Percentiles rank a stretch among this genome's conserved stretches.
These are phyloP conservation scores for Prunus armeniaca DNA, from an alignment of 306 rosid species.

Conservation along the genomic window DNA sequence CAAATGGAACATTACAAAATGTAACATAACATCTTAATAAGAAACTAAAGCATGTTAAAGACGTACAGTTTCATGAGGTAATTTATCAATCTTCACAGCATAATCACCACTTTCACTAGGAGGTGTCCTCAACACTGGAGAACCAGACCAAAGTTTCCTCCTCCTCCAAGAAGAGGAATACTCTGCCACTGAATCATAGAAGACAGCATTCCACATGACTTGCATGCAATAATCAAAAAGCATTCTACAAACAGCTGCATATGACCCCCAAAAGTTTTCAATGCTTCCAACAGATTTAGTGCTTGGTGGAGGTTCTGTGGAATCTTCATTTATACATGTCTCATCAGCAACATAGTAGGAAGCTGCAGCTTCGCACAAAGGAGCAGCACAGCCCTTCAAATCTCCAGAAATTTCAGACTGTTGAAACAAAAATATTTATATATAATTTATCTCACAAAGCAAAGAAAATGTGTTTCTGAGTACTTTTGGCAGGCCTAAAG, in stretches of 20 bases:
- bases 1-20: constrained; percentile 25
- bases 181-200: constrained; percentile 64
- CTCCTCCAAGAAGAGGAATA: constrained; percentile 65
- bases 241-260: constrained; percentile 58
- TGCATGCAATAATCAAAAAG: constrained; percentile 68
- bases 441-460: constrained; percentile 16
- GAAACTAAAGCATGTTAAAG: constrained; percentile 21
- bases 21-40: constrained; percentile 20
- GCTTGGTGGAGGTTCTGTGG: constrained; percentile 24
- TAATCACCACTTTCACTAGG: constrained; percentile 29
- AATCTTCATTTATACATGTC: constrained; percentile 28
- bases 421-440: constrained; percentile 29
- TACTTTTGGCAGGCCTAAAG: not conserved
- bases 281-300: constrained; percentile 68
- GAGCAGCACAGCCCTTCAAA: constrained; percentile 32
- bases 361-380: constrained; percentile 32
- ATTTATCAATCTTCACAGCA: constrained; percentile 31
- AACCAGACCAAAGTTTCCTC: constrained; percentile 61
- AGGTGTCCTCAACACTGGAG: constrained; percentile 29
- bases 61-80: constrained; percentile 61
- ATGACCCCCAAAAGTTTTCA: constrained; percentile 71
- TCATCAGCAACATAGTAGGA: constrained; percentile 25
- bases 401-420: constrained; percentile 47
- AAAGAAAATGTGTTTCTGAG: not conserved
- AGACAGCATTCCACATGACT: constrained; percentile 90